Evolutionary conservation across 192 early-diverging fungal species (phyloP), one percentile per base, ranked within the genome.

Genomic region (Backusella liffmaniae): DNA sequence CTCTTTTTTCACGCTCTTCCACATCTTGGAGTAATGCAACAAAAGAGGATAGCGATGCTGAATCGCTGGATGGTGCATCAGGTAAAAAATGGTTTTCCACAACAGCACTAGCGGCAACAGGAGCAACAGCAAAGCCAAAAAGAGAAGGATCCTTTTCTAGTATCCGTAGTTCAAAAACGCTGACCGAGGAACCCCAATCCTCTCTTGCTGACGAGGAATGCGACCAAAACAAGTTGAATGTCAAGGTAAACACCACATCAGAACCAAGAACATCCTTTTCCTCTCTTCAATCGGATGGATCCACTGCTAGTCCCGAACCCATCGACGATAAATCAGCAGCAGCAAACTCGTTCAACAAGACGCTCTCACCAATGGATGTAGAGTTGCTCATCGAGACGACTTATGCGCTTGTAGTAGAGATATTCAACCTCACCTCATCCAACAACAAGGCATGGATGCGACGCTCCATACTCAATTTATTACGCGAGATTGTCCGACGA

Each of bases 311-410:
- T 16, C 30, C 41, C 13, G 44, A 71, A 15, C 16, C 23, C 5
- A 29, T 44, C 10, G 42, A 71, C 1, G 16, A 42, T 5, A 16
- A 26, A 16, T 3, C 39, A 13, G 1, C 70, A 46, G 1, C 13
- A 29, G 6, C 69, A 39, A 39, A 39, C 8, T 18, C 67, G 18
- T 23, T 69, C 6, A 69, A 46, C 23, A 65, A 66, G 39, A 23
- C 74, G 3, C 75, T 76, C 1, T 59, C 66, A 15, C 1, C 75
- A 7, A 66, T 67, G 46, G 75, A 76, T 69, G 75, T 77, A 0
- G 82, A 83, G 30, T 35, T 83, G 23, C 46, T 83, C 51, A 83
- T 83, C 26, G 82, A 83, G 66, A 83, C 82, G 0, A 77, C 82
- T 0, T 83, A 77, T 73, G 77, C 82, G 1, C 26, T 83, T 5